phyloP scores from a whole-genome alignment of 2,329 filamentous ascomycete genomes.

The Fusarium compactum region DNA sequence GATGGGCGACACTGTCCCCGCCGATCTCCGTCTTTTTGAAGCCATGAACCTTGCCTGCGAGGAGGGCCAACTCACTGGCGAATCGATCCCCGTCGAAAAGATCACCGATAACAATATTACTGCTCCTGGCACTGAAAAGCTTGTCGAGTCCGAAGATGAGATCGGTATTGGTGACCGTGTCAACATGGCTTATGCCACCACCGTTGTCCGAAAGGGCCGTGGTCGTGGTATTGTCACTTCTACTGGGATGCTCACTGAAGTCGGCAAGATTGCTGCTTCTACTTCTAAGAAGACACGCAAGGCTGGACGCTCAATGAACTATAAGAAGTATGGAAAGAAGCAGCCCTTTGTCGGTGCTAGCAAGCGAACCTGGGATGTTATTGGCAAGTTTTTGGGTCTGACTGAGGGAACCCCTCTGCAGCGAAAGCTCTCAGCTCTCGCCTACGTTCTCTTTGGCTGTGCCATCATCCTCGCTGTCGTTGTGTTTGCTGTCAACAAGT shows the following conservation, averaged over 20 bases:
- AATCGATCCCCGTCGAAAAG: constrained; percentile 79
- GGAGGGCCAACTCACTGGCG: constrained; percentile 81
- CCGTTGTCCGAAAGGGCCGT: constrained; percentile 78
- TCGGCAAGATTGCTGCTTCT: constrained; percentile 75
- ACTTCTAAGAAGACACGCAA: constrained; percentile 66
- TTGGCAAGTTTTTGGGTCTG: constrained; percentile 70
- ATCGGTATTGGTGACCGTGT: constrained; percentile 77
- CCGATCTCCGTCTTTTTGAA: constrained; percentile 77
- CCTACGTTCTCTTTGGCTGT: constrained; percentile 79
- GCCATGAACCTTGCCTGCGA: constrained; percentile 85
- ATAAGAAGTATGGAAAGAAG: constrained; percentile 64
- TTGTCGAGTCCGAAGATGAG: constrained; percentile 59
- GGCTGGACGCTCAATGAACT: constrained; percentile 66
- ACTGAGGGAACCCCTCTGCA: constrained; percentile 81
- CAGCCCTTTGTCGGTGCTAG: constrained; percentile 61
- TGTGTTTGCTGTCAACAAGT: constrained; percentile 69
- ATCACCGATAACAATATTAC: constrained; percentile 63
- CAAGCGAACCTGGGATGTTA: constrained; percentile 61
- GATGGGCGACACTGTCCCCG: constrained; percentile 80
- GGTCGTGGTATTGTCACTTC: constrained; percentile 78
- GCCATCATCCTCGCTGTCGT: constrained; percentile 70
- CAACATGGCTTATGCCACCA: constrained; percentile 82
- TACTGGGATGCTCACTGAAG: constrained; percentile 78
- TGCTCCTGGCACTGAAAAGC: constrained; percentile 60
- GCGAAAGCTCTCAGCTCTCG: constrained; percentile 81